Percentiles rank a stretch among this genome's conserved stretches.
Evolutionary conservation across 768 basidiomycete genomes (phyloP).

Genomic region (Fistulinella prunicolor): DNA sequence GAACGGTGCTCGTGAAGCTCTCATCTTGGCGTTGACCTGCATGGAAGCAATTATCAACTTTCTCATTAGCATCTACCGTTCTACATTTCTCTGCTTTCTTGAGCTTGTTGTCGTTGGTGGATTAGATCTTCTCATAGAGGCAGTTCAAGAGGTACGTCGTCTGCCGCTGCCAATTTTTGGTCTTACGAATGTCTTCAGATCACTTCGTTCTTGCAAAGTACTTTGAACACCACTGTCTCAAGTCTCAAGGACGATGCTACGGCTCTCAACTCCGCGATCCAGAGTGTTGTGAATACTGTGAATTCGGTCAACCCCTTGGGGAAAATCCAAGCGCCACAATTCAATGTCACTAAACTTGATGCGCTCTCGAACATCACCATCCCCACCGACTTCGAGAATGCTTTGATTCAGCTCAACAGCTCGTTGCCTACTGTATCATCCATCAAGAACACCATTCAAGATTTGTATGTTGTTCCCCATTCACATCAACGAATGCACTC

Average conservation of each 20-base stretch:
- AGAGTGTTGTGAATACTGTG: constrained; percentile 58
- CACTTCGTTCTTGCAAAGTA: constrained; percentile 59
- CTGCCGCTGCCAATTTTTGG: not conserved
- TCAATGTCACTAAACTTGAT: constrained; percentile 72
- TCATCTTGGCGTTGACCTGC: constrained; percentile 71
- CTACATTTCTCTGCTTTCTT: constrained; percentile 90
- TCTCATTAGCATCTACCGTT: constrained; percentile 88
- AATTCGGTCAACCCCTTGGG: constrained; percentile 77
- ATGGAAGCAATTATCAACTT: constrained; percentile 92
- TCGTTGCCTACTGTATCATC: constrained; percentile 77
- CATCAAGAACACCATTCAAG: constrained; percentile 63
- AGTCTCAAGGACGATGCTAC: constrained; percentile 70
- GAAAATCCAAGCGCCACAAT: constrained; percentile 65
- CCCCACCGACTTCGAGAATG: constrained; percentile 70
- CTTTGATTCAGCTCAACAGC: constrained; percentile 72
- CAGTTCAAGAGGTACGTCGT: constrained; percentile 72
- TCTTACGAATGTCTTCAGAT: constrained; percentile 46
- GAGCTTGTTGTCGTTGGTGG: constrained; percentile 85
- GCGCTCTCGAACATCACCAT: constrained; percentile 76
- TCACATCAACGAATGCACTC: not conserved
- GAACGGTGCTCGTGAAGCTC: constrained; percentile 68
- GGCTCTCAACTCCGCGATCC: constrained; percentile 65
- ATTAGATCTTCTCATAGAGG: constrained; percentile 74
- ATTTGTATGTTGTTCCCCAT: constrained; percentile 51
- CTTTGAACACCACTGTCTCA: constrained; percentile 59